Conservation (phyloP, 1,139 yeast species). For the Saccharomycopsis crataegensis region DNA sequence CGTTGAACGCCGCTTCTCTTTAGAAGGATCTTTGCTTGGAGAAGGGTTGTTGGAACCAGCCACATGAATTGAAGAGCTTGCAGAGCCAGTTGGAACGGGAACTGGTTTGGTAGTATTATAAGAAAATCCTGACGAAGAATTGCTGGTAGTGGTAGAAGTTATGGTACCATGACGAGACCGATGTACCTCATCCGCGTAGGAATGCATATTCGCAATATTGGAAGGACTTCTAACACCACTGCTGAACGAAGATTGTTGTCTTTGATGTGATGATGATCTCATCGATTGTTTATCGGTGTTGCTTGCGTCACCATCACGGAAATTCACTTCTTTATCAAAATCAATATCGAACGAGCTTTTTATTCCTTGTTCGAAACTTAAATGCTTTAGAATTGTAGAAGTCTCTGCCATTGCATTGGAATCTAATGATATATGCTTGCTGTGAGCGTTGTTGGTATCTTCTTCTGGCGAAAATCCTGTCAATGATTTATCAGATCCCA, state of each 20-base stretch:
- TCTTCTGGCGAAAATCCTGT: constrained; percentile 18
- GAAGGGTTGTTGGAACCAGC: background rate
- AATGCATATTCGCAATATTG: no score
- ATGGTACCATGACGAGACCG: background rate
- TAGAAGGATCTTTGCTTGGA: background rate
- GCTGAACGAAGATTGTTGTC: background rate
- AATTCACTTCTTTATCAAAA: constrained; percentile 14
- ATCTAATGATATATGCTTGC: background rate
- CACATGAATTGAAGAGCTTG: background rate
- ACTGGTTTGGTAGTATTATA: constrained; percentile 10
- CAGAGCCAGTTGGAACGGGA: background rate
- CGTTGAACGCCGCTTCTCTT: constrained; percentile 8
- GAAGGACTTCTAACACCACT: no score
- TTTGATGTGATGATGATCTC: background rate
- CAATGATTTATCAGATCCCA: constrained; percentile 14
- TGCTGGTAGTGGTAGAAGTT: background rate
- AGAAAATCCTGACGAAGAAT: constrained; percentile 9
- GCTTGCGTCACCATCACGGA: background rate
- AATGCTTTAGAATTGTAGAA: constrained; percentile 4
- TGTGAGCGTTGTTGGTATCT: constrained; percentile 2
- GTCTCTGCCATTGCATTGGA: background rate
- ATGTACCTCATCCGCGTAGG: no score
- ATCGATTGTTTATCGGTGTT: background rate
- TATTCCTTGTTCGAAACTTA: constrained; percentile 5
- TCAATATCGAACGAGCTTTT: constrained; percentile 11